These are phyloP conservation scores for Ogataea siamensis DNA, from an alignment of 805 yeast genomes.

Conservation along the genomic window DNA sequence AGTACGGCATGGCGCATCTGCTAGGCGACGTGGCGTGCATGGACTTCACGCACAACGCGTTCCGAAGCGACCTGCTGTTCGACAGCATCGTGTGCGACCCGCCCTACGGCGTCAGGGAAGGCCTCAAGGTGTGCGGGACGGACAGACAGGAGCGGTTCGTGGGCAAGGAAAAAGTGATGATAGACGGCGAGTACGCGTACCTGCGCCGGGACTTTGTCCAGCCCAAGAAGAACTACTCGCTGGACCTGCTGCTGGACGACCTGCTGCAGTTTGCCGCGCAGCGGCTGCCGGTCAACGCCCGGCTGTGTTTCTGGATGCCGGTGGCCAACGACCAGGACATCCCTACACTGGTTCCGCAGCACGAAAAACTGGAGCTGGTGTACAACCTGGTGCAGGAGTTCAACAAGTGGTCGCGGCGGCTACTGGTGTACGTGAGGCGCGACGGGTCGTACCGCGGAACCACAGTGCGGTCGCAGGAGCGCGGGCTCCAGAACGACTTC, in stretches of 20 bases:
- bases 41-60: conserved; percentile 92
- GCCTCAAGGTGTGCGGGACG: conserved; percentile 89
- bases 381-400: conserved; percentile 83
- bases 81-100: conserved; percentile 94
- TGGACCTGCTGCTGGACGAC: conserved; percentile 76
- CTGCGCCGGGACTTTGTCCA: conserved; percentile 81
- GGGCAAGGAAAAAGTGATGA: conserved; percentile 71
- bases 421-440: conserved; percentile 75
- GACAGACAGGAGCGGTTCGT: conserved; percentile 54
- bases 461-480: conserved; percentile 41
- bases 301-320: conserved; percentile 97
- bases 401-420: conserved; percentile 88
- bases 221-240: conserved; percentile 86
- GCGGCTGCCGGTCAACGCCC: conserved; percentile 69
- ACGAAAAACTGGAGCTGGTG: conserved; percentile 64
- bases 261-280: conserved; percentile 68
- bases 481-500: conserved; percentile 55
- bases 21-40: conserved; percentile 79
- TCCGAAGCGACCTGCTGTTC: conserved; percentile 57
- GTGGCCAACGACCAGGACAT: conserved; percentile 79
- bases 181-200: conserved; percentile 77
- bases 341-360: conserved; percentile 70
- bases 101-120: conserved; percentile 96
- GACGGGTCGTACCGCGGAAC: conserved; percentile 48
- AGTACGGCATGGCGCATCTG: conserved; percentile 56